These are phyloP conservation scores for Elaeis oleifera DNA, from an alignment of 202 grass and related monocot genomes.

Conservation along the genomic window DNA sequence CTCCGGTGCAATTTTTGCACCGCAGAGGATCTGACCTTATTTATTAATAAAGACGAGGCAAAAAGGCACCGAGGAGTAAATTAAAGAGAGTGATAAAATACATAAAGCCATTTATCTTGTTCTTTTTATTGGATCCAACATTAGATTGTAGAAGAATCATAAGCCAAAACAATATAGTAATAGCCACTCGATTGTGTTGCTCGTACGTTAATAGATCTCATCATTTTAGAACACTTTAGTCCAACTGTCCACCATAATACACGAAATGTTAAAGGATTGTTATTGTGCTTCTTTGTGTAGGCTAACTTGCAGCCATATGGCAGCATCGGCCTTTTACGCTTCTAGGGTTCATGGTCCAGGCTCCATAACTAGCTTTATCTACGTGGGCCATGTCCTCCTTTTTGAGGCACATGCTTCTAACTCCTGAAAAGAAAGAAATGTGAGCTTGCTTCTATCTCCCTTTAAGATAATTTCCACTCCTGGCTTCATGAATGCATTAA, in stretches of 20 bases:
- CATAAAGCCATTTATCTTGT: too few species aligned
- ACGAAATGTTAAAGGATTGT: neutral
- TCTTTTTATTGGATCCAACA: too few species aligned
- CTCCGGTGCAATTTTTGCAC: too few species aligned
- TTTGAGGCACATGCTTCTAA: conserved; percentile 54
- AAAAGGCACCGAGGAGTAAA: too few species aligned
- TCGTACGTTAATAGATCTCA: neutral
- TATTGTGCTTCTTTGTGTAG: too few species aligned
- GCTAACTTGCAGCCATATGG: too few species aligned
- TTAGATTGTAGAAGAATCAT: too few species aligned
- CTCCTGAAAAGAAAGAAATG: conserved; percentile 37
- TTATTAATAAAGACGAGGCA: too few species aligned
- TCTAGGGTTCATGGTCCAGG: neutral
- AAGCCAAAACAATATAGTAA: neutral
- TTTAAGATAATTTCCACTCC: conserved; percentile 1
- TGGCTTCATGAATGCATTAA: conserved; percentile 18
- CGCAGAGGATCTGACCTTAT: too few species aligned
- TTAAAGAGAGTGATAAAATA: too few species aligned
- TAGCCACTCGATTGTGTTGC: neutral
- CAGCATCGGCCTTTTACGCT: too few species aligned
- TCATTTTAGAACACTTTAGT: conserved; percentile 3
- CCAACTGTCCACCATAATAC: neutral
- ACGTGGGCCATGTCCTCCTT: conserved; percentile 49
- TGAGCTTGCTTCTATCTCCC: conserved; percentile 1
- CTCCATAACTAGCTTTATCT: conserved; percentile 29